Evolutionary conservation across 2,329 filamentous ascomycete species (phyloP).

Genomic region (Septoria petroselini): DNA sequence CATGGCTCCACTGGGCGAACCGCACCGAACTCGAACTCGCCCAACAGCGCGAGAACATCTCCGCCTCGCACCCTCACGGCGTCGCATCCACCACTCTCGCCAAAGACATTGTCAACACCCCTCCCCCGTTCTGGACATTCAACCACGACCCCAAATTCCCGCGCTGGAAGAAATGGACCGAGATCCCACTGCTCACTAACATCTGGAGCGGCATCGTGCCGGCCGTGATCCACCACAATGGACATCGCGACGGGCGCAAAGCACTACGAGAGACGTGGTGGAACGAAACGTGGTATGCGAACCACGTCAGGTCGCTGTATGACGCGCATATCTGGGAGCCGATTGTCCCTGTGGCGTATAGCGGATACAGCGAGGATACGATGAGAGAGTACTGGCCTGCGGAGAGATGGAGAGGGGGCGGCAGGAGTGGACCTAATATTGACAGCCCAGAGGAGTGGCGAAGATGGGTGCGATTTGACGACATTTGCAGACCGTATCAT

Average conservation of each 20-base stretch:
- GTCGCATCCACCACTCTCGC: conserved; percentile 14
- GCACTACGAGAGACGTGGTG: conserved; percentile 26
- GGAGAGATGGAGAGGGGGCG: conserved; percentile 48
- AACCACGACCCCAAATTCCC: conserved; percentile 24
- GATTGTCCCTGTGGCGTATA: conserved; percentile 33
- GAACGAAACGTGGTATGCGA: conserved; percentile 28
- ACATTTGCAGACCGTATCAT: conserved; percentile 46
- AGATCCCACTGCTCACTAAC: conserved; percentile 30
- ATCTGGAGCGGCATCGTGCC: conserved; percentile 28
- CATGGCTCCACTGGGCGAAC: conserved; percentile 28
- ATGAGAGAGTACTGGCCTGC: conserved; percentile 41
- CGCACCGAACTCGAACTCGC: conserved; percentile 18
- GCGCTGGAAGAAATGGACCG: conserved; percentile 22
- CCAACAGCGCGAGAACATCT: conserved; percentile 11
- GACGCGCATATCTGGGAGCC: conserved; percentile 23
- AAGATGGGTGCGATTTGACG: conserved; percentile 45
- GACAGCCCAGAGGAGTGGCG: conserved; percentile 44
- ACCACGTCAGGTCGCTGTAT: conserved; percentile 21
- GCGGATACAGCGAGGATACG: conserved; percentile 40
- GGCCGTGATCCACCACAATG: conserved; percentile 31
- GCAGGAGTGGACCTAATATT: conserved; percentile 48
- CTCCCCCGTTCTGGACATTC: conserved; percentile 29
- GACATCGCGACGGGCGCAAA: conserved; percentile 24
- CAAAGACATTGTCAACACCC: conserved; percentile 25
- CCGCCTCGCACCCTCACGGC: conserved; percentile 14